Evolutionary conservation across 2,329 filamentous ascomycete species (phyloP).

Genomic region (Podosphaera aphanis): DNA sequence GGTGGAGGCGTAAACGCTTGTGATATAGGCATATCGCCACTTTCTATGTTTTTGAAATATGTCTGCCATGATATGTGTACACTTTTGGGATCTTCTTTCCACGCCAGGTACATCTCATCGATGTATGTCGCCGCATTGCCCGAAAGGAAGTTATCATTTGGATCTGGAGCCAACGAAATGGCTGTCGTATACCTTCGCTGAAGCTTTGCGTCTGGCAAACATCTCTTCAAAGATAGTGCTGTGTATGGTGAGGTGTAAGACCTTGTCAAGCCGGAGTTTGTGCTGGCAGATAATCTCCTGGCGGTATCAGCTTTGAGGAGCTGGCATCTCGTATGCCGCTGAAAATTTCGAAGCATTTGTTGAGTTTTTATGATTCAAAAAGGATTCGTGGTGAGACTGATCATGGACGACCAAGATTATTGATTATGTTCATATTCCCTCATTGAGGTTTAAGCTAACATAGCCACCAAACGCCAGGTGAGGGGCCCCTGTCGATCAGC

Average conservation of each 20-base stretch:
- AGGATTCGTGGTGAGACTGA: too few relatives aligned
- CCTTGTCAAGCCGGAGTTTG: conserved; percentile 21
- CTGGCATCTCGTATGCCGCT: conserved; percentile 40
- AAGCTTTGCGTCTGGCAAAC: conserved; percentile 21
- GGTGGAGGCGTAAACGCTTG: conserved; percentile 93
- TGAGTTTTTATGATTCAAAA: not conserved
- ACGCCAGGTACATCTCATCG: conserved; percentile 98
- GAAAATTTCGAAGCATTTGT: conserved; percentile 51
- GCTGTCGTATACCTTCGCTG: conserved; percentile 32
- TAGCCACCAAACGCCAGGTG: not conserved
- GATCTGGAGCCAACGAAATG: conserved; percentile 36
- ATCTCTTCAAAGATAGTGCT: conserved; percentile 23
- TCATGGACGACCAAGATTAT: too few relatives aligned
- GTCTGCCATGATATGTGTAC: conserved; percentile 97
- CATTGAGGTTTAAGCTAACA: not conserved
- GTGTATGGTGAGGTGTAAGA: conserved; percentile 16
- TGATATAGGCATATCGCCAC: conserved; percentile 88
- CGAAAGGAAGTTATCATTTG: conserved; percentile 88
- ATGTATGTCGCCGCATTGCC: conserved; percentile 97
- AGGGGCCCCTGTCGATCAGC: too few relatives aligned
- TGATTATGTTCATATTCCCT: too few relatives aligned
- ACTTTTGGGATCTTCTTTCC: conserved; percentile 79
- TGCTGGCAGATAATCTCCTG: conserved; percentile 14
- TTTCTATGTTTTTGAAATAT: conserved; percentile 99
- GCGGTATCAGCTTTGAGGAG: conserved; percentile 32